phyloP scores from a whole-genome alignment of 805 yeast genomes.

The Hanseniaspora vineae region DNA sequence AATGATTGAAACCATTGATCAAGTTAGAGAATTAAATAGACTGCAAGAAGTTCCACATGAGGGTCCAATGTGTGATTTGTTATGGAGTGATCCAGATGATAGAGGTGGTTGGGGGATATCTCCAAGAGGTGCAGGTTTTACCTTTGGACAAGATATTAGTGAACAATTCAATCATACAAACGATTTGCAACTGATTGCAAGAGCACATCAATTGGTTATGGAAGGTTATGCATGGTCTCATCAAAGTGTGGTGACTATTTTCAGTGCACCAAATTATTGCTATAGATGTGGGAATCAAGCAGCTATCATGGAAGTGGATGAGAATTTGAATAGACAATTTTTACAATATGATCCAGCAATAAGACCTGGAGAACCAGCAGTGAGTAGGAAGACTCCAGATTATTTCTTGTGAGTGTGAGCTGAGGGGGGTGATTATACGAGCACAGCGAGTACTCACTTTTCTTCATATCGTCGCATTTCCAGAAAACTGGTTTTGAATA shows the following conservation, averaged over 20 bases:
- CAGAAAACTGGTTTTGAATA: no score
- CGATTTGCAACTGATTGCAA: slow-evolving; percentile 70
- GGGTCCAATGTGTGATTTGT: slow-evolving; percentile 93
- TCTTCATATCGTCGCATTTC: no score
- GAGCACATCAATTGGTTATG: slow-evolving; percentile 97
- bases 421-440: no score
- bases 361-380: slow-evolving; percentile 97
- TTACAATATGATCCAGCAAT: slow-evolving; percentile 93
- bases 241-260: slow-evolving; percentile 85
- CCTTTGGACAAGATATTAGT: slow-evolving; percentile 91
- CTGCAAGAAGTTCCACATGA: slow-evolving; percentile 95
- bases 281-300: slow-evolving; percentile 98
- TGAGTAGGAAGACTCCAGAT: slow-evolving; percentile 93
- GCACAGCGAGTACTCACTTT: slow-evolving; percentile 17
- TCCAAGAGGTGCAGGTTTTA: slow-evolving; percentile 97
- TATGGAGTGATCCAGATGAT: slow-evolving; percentile 97
- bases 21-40: slow-evolving; percentile 80
- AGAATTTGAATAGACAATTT: slow-evolving; percentile 79
- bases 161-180: slow-evolving; percentile 90
- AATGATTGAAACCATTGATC: slow-evolving; percentile 85
- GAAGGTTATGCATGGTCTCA: slow-evolving; percentile 94
- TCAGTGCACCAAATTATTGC: slow-evolving; percentile 93
- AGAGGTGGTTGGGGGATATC: slow-evolving; percentile 97
- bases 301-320: slow-evolving; percentile 96
- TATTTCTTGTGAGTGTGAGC: slow-evolving; percentile 64